Evolutionary conservation across 2,329 filamentous ascomycete species (phyloP).

Genomic region (Sclerotinia spermophila): DNA sequence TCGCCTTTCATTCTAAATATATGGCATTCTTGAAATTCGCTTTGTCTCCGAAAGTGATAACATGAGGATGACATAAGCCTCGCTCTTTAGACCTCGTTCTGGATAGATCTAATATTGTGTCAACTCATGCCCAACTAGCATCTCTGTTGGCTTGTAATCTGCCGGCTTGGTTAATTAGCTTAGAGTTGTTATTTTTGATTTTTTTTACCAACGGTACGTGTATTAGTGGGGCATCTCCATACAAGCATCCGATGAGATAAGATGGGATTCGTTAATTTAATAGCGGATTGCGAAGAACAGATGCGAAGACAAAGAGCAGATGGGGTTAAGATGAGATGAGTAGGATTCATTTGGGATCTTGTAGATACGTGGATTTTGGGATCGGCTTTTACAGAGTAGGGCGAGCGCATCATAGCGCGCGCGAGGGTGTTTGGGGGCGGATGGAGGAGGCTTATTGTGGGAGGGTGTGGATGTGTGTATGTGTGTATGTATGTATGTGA

Average conservation of each 20-base stretch:
- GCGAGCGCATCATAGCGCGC: neutral
- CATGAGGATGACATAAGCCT: neutral
- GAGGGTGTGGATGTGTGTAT: no score
- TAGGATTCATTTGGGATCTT: neutral
- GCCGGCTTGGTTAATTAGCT: neutral
- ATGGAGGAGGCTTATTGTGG: neutral
- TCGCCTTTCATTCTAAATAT: neutral
- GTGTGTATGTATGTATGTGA: neutral
- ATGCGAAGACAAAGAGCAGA: neutral
- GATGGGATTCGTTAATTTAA: neutral
- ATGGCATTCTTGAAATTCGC: neutral
- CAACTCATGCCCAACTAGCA: neutral
- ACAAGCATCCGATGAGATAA: neutral
- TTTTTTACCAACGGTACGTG: no score
- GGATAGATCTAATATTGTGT: neutral
- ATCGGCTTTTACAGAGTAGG: neutral
- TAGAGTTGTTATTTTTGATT: no score
- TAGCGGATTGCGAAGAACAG: neutral
- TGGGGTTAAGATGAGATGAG: neutral
- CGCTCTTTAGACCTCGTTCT: neutral
- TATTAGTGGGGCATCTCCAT: neutral
- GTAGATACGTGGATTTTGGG: neutral
- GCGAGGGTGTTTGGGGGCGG: neutral
- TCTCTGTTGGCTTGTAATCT: neutral
- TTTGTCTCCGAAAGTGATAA: neutral